Evolutionary conservation across 176 grass and related monocot species (phyloP).

Genomic region (Phyllostachys edulis): DNA sequence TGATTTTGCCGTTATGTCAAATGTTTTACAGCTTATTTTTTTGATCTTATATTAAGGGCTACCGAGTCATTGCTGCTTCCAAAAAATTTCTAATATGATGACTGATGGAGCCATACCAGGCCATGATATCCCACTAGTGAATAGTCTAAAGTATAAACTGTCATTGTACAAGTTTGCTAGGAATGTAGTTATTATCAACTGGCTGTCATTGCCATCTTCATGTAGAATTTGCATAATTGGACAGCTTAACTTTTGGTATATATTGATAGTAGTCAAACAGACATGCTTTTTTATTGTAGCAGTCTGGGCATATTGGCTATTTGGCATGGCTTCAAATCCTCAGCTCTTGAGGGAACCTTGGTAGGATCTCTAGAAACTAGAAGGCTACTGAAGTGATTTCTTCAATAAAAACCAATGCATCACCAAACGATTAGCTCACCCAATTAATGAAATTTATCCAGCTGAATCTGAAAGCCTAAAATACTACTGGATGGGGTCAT

Average conservation of each 20-base stretch:
- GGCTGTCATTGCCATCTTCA: conserved; percentile 7
- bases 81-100: background rate
- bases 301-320: background rate
- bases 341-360: background rate
- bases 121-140: background rate
- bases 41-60: background rate
- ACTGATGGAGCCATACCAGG: background rate
- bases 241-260: background rate
- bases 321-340: background rate
- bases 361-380: conserved; percentile 13
- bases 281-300: background rate
- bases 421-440: background rate
- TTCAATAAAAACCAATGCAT: background rate
- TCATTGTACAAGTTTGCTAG: background rate
- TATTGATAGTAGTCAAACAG: background rate
- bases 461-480: background rate
- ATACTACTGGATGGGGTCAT: background rate
- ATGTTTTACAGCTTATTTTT: conserved; percentile 7
- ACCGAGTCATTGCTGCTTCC: background rate
- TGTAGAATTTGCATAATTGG: conserved; percentile 9
- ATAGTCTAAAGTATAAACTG: conserved; percentile 24
- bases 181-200: conserved; percentile 2
- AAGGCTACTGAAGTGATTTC: background rate
- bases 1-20: background rate
- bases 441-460: conserved; percentile 8